A percentile compares a stretch with the other conserved stretches of the same genome.
Evolutionary conservation across 148 eudicot species (phyloP).

Genomic region (Amaranthus hypochondriacus): DNA sequence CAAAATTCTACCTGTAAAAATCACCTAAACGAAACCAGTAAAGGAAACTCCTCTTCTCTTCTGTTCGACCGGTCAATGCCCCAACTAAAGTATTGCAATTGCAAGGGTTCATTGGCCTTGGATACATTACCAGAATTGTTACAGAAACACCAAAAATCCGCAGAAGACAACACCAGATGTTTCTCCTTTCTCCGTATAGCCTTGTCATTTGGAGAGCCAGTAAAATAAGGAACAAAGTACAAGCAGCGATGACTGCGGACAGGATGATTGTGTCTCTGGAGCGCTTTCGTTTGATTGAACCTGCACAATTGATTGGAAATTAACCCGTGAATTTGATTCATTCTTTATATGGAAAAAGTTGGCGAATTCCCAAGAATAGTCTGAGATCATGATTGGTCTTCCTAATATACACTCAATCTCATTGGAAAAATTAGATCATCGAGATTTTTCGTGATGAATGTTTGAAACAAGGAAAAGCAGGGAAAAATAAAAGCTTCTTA

Average conservation of each 20-base stretch:
- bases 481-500: neutral
- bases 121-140: conserved; percentile 13
- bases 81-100: neutral
- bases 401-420: neutral
- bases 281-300: conserved; percentile 66
- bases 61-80: neutral
- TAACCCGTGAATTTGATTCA: neutral
- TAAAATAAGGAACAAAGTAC: conserved; percentile 79
- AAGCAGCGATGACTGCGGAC: conserved; percentile 75
- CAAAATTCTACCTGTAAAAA: neutral
- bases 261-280: conserved; percentile 83
- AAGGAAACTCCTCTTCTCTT: neutral
- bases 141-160: conserved; percentile 27
- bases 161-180: neutral
- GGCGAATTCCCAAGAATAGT: neutral
- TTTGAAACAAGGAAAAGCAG: neutral
- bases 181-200: neutral
- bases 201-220: conserved; percentile 74
- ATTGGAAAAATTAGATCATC: neutral
- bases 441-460: too few species aligned
- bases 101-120: conserved; percentile 7
- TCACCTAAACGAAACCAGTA: neutral
- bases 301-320: conserved; percentile 31
- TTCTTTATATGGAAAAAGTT: neutral
- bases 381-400: too few species aligned